Evolutionary conservation across 192 early-diverging fungal genomes (phyloP), one percentile per base, ranked within the genome.

Genomic region (Backusella tuberculispora): DNA sequence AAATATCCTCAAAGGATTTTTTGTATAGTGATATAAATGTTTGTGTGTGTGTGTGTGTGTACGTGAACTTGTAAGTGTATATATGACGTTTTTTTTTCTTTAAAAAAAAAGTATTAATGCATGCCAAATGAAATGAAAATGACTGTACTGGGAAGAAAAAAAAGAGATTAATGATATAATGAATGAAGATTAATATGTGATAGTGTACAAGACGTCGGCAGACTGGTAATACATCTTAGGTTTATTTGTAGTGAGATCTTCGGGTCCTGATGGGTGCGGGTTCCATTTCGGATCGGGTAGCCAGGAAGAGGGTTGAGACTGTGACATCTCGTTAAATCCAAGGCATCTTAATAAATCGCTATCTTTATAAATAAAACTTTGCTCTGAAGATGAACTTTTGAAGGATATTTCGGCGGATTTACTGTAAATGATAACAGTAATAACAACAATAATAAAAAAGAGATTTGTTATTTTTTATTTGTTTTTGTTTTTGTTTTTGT

Each of bases 161-260:
- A 48, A 34, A 34, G 29, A 34, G 29, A 34, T 2, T 34, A 34
- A 34, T 34, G 2, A 34, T 34, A 48, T 48, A 48, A 24, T 56
- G 48, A 34, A 50, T 56, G 53, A 24, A 26, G 2, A 50, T 56
- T 56, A 56, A 56, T 56, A 56, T 56, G 53, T 56, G 10, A 56
- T 56, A 9, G 53, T 9, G 19, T 56, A 21, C 17, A 56, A 56
- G 53, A 9, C 3, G 21, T 56, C 53, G 19, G 53, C 21, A 56
- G 53, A 56, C 53, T 56, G 53, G 53, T 56, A 56, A 56, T 56
- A 56, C 53, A 56, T 56, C 19, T 56, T 56, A n/a, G 53, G 19
- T 56, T 56, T 56, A 56, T 21, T 56, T 56, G 19, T 10, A 24
- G 19, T 24, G 53, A 26, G 19, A 24, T 56, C 19, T 24, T 56